These are phyloP conservation scores for Torulaspora maleeae DNA, from an alignment of 805 yeast genomes.

Conservation along the genomic window DNA sequence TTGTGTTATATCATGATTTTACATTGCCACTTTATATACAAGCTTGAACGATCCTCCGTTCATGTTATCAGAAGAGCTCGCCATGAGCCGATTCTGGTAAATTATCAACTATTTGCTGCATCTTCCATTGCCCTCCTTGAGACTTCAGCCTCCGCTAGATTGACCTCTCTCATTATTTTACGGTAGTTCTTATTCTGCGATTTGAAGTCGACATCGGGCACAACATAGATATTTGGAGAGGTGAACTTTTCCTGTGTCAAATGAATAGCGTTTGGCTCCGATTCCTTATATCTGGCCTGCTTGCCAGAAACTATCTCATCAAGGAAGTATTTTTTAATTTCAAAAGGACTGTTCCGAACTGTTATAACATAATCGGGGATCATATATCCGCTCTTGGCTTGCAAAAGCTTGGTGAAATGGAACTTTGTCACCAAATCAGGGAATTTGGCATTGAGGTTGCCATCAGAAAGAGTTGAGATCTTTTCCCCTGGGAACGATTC, in stretches of 20 bases:
- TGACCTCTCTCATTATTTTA: constrained; percentile 46
- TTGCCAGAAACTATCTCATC: constrained; percentile 33
- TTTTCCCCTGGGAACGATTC: background rate
- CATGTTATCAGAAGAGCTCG: background rate
- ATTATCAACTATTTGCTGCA: constrained; percentile 13
- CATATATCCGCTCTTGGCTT: constrained; percentile 36
- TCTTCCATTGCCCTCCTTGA: constrained; percentile 26
- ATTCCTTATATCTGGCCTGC: constrained; percentile 46
- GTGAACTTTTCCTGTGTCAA: constrained; percentile 51
- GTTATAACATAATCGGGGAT: constrained; percentile 39
- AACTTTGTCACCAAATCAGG: constrained; percentile 35
- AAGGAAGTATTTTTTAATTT: constrained; percentile 29
- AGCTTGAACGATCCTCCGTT: constrained; percentile 1
- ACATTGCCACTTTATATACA: constrained; percentile 6
- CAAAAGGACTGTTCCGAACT: constrained; percentile 28
- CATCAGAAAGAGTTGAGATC: constrained; percentile 2
- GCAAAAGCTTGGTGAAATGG: constrained; percentile 35
- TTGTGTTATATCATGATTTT: background rate
- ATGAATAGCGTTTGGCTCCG: constrained; percentile 71
- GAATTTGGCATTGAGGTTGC: constrained; percentile 19
- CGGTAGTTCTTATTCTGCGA: constrained; percentile 45
- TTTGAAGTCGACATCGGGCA: constrained; percentile 44
- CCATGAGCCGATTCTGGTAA: background rate
- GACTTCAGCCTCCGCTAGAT: constrained; percentile 29
- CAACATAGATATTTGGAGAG: constrained; percentile 54